These are phyloP conservation scores for Leptographium flavum DNA, from an alignment of 2,329 filamentous ascomycete genomes.

Conservation along the genomic window DNA sequence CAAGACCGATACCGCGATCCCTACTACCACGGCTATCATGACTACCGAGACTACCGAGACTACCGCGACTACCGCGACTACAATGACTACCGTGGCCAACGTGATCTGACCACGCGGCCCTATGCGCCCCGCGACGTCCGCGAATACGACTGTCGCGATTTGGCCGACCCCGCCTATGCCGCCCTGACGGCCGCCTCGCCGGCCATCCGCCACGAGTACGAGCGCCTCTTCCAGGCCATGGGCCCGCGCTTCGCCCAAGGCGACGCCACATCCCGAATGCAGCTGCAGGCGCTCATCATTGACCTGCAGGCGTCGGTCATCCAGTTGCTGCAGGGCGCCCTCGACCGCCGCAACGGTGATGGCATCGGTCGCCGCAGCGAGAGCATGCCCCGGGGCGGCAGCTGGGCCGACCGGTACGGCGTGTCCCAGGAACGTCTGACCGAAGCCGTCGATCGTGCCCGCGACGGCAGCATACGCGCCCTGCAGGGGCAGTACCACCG, in stretches of 20 bases:
- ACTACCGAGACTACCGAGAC: neutral
- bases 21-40: slow-evolving; percentile 5
- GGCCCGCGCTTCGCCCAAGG: slow-evolving; percentile 22
- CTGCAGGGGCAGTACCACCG: slow-evolving; percentile 21
- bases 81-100: neutral
- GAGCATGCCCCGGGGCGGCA: slow-evolving; percentile 9
- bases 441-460: slow-evolving; percentile 19
- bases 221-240: slow-evolving; percentile 17
- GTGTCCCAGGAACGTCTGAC: slow-evolving; percentile 11
- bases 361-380: slow-evolving; percentile 14
- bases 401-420: slow-evolving; percentile 9
- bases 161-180: slow-evolving; percentile 15
- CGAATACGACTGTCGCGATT: slow-evolving; percentile 10
- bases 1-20: no score
- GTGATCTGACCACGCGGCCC: no score
- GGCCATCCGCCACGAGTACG: slow-evolving; percentile 20
- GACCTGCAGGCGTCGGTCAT: slow-evolving; percentile 23
- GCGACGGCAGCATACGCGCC: slow-evolving; percentile 20
- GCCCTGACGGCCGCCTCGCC: slow-evolving; percentile 18
- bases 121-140: no score
- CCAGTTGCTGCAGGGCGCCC: slow-evolving; percentile 21
- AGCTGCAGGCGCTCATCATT: slow-evolving; percentile 23
- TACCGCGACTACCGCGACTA: slow-evolving; percentile 5
- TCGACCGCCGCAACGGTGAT: slow-evolving; percentile 8
- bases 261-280: slow-evolving; percentile 20